phyloP scores from a whole-genome alignment of 225 moss, liverwort and hornwort genomes.

The Pseudoscleropodium purum region DNA sequence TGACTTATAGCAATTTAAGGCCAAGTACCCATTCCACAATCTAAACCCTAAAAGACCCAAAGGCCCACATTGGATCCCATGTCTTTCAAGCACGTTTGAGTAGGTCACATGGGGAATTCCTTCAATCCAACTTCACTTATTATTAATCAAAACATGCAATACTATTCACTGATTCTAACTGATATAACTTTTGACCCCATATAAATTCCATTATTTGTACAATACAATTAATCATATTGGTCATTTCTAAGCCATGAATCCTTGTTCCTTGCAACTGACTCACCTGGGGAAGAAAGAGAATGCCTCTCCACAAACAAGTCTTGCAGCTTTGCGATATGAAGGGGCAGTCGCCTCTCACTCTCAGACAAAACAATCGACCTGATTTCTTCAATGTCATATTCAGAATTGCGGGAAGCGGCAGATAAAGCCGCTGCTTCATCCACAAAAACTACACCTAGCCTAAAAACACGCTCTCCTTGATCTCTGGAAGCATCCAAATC shows the following conservation, averaged over 20 bases:
- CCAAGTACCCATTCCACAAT: background rate
- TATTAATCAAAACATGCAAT: background rate
- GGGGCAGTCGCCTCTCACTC: slow-evolving; percentile 19
- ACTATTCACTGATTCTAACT: background rate
- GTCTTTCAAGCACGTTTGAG: background rate
- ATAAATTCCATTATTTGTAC: background rate
- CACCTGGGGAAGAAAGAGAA: slow-evolving; percentile 10
- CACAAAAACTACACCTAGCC: slow-evolving; percentile 67
- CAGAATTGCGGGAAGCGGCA: slow-evolving; percentile 9
- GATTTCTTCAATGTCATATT: slow-evolving; percentile 26
- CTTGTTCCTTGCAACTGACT: background rate
- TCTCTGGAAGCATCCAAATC: slow-evolving; percentile 68
- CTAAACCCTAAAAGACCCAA: background rate
- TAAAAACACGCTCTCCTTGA: slow-evolving; percentile 49
- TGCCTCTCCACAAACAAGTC: slow-evolving; percentile 21
- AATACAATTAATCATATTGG: background rate
- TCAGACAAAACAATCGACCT: slow-evolving; percentile 24
- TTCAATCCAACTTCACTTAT: background rate
- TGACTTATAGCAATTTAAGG: background rate
- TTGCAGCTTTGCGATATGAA: slow-evolving; percentile 53
- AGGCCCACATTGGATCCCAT: background rate
- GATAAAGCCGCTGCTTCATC: slow-evolving; percentile 42
- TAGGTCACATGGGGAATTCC: background rate
- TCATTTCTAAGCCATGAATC: background rate
- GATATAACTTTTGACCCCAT: background rate